These are phyloP conservation scores for Hyaloperonospora arabidopsidis DNA, from an alignment of 352 stramenopile genomes.

Conservation along the genomic window DNA sequence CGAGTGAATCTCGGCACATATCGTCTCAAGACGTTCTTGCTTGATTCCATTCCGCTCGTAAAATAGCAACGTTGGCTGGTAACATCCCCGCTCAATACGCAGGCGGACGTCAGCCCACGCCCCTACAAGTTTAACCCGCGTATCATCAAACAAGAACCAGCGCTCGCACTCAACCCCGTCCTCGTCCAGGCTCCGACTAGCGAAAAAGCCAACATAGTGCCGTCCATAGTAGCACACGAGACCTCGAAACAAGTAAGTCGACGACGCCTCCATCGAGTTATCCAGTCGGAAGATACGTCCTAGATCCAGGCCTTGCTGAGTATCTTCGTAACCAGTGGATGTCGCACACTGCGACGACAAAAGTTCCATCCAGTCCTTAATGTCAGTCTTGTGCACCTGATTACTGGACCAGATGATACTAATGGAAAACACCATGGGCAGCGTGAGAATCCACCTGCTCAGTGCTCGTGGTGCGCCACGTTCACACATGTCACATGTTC, in stretches of 20 bases:
- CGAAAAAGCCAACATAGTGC: slow-evolving; percentile 83
- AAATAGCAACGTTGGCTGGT: slow-evolving; percentile 78
- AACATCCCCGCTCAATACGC: slow-evolving; percentile 67
- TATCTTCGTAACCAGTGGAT: slow-evolving; percentile 15
- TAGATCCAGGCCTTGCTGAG: slow-evolving; percentile 57
- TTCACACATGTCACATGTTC: slow-evolving; percentile 50
- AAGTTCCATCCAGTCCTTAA: slow-evolving; percentile 64
- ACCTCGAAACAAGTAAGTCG: slow-evolving; percentile 61
- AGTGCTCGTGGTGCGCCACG: slow-evolving; percentile 35
- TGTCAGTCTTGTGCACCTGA: slow-evolving; percentile 53
- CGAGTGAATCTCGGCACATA: slow-evolving; percentile 61
- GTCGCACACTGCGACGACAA: slow-evolving; percentile 41
- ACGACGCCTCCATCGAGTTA: slow-evolving; percentile 20
- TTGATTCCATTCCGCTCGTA: slow-evolving; percentile 72
- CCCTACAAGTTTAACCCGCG: slow-evolving; percentile 66
- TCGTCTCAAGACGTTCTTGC: slow-evolving; percentile 50
- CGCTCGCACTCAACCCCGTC: slow-evolving; percentile 43
- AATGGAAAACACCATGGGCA: slow-evolving; percentile 80
- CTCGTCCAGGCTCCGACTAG: slow-evolving; percentile 48
- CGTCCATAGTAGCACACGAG: slow-evolving; percentile 83
- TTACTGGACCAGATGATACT: slow-evolving; percentile 79
- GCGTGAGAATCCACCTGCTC: slow-evolving; percentile 68
- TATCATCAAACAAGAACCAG: slow-evolving; percentile 84
- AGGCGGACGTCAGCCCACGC: slow-evolving; percentile 63
- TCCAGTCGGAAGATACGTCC: slow-evolving; percentile 65